Evolutionary conservation across 768 basidiomycete species (phyloP).

Genomic region (Macrolepiota dolichaula): DNA sequence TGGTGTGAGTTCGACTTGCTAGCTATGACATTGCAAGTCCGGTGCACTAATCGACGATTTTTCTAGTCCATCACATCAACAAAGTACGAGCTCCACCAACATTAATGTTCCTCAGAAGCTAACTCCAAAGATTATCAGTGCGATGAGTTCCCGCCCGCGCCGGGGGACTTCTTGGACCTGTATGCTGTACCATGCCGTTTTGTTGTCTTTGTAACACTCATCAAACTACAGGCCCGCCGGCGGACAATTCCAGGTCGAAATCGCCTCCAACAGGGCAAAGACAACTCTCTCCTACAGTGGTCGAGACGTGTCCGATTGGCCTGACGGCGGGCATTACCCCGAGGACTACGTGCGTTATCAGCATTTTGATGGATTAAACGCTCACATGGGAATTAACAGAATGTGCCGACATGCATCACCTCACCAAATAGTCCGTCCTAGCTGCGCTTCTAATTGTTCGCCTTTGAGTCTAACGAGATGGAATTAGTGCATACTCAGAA

Average conservation of each 20-base stretch:
- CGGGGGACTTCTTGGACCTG: slow-evolving; percentile 40
- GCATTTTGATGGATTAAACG: background rate
- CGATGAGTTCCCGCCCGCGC: slow-evolving; percentile 37
- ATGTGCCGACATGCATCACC: slow-evolving; percentile 39
- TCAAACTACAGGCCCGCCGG: slow-evolving; percentile 40
- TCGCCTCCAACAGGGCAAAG: slow-evolving; percentile 45
- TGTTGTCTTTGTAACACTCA: background rate
- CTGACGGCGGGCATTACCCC: slow-evolving; percentile 40
- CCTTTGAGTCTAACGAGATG: background rate
- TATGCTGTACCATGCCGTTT: slow-evolving; percentile 19
- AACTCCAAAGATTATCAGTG: slow-evolving; percentile 24
- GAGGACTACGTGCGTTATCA: slow-evolving; percentile 39
- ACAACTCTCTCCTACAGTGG: slow-evolving; percentile 43
- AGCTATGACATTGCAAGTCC: background rate
- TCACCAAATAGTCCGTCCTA: slow-evolving; percentile 42
- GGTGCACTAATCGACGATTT: slow-evolving; percentile 5
- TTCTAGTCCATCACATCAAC: slow-evolving; percentile 33
- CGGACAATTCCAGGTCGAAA: slow-evolving; percentile 42
- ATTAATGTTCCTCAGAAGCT: background rate
- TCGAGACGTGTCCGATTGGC: slow-evolving; percentile 36
- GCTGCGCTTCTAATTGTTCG: background rate
- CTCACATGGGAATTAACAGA: slow-evolving; percentile 20
- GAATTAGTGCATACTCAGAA: slow-evolving; percentile 50
- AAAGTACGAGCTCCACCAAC: slow-evolving; percentile 21
- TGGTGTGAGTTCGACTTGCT: slow-evolving; percentile 35